These are phyloP conservation scores for Gardenia jasminoides DNA, from an alignment of 257 asterid species.

Conservation along the genomic window DNA sequence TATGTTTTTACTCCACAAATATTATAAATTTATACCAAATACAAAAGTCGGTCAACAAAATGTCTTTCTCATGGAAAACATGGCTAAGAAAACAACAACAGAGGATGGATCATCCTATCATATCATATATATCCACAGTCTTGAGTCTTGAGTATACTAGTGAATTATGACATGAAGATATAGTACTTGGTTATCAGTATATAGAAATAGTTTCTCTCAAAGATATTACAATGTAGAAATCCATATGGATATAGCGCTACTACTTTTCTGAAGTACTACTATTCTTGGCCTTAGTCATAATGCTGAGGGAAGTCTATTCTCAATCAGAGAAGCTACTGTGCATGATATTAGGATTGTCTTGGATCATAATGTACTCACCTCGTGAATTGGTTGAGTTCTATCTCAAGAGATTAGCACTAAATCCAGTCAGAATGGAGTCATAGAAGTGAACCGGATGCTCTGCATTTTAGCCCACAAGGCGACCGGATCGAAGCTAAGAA, in stretches of 20 bases:
- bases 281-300: not conserved
- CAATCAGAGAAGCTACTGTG: slow-evolving; percentile 53
- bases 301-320: slow-evolving; percentile 23
- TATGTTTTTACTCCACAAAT: too few relatives aligned
- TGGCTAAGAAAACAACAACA: not conserved
- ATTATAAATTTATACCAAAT: too few relatives aligned
- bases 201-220: not conserved
- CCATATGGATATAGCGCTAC: not conserved
- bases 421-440: too few relatives aligned
- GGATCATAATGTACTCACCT: slow-evolving; percentile 12
- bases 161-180: not conserved
- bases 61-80: not conserved
- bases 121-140: too few relatives aligned
- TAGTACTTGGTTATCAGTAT: not conserved
- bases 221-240: not conserved
- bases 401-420: too few relatives aligned
- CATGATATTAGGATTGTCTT: slow-evolving; percentile 24
- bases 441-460: too few relatives aligned
- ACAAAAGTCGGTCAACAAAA: too few relatives aligned
- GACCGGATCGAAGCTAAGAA: too few relatives aligned
- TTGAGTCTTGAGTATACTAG: not conserved
- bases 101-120: too few relatives aligned
- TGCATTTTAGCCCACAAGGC: too few relatives aligned
- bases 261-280: not conserved
- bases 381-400: slow-evolving; percentile 3